Percentiles rank a stretch among this genome's conserved stretches.
Evolutionary conservation across 768 basidiomycete species (phyloP).

Genomic region (Cystofilobasidium bisporidii): DNA sequence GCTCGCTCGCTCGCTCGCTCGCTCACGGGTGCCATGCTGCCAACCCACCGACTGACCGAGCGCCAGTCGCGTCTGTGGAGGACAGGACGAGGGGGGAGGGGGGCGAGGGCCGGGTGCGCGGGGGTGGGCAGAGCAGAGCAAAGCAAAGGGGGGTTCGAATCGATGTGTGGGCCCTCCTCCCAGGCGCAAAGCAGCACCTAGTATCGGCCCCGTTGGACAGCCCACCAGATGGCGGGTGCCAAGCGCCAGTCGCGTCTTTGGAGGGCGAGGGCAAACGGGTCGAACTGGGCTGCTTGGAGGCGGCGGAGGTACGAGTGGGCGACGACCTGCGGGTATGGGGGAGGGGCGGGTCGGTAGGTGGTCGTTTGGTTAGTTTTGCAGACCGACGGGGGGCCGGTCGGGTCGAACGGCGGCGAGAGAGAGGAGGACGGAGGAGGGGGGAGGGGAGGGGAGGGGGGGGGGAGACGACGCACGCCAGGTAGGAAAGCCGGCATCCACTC

Average conservation of each 20-base stretch:
- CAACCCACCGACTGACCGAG: too few relatives aligned
- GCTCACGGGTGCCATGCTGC: too few relatives aligned
- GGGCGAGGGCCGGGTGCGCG: too few relatives aligned
- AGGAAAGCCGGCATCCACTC: conserved; percentile 63
- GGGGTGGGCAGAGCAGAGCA: too few relatives aligned
- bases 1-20: too few relatives aligned
- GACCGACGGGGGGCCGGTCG: background rate
- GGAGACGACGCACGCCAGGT: conserved; percentile 58
- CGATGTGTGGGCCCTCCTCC: too few relatives aligned
- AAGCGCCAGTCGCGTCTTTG: conserved; percentile 64
- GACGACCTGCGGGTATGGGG: conserved; percentile 48
- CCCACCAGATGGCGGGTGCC: conserved; percentile 57
- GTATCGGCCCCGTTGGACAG: background rate
- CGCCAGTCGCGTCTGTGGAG: too few relatives aligned
- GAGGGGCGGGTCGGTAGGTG: too few relatives aligned
- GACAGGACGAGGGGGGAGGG: too few relatives aligned
- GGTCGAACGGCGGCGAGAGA: too few relatives aligned
- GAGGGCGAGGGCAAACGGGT: conserved; percentile 57
- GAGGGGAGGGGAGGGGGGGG: conserved; percentile 2
- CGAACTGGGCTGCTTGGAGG: conserved; percentile 60
- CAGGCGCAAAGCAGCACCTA: too few relatives aligned
- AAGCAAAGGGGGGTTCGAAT: too few relatives aligned
- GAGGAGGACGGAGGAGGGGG: background rate
- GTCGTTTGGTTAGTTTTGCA: background rate
- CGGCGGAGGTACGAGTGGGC: conserved; percentile 54